A percentile compares a stretch with the other conserved stretches of the same genome.
These are phyloP conservation scores for Laburnicola sp. DNA, from an alignment of 2,329 filamentous ascomycete species.

Conservation along the genomic window DNA sequence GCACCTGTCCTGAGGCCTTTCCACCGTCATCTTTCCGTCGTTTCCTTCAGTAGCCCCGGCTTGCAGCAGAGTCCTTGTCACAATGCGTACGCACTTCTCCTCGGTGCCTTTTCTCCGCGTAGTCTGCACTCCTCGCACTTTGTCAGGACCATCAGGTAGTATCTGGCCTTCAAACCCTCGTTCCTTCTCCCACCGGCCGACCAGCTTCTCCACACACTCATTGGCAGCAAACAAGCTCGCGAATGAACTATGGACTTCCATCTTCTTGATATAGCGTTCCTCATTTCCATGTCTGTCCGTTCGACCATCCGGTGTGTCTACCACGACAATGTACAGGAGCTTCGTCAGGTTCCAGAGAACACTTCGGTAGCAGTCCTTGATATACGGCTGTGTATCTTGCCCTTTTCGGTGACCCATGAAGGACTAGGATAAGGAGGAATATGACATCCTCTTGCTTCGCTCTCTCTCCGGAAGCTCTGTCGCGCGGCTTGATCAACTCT, in stretches of 20 bases:
- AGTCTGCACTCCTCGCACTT: not conserved
- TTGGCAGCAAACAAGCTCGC: not conserved
- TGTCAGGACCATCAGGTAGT: not conserved
- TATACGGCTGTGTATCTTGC: not conserved
- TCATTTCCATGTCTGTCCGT: not conserved
- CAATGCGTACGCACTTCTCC: not conserved
- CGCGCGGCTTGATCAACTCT: not conserved
- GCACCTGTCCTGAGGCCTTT: not conserved
- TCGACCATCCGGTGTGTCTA: not conserved
- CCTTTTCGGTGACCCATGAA: not conserved
- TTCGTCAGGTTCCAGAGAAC: not conserved
- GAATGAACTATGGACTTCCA: not conserved
- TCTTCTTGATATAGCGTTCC: not conserved
- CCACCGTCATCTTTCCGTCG: not conserved
- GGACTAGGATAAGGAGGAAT: not conserved
- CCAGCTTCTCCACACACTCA: not conserved
- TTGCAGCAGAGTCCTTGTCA: not conserved
- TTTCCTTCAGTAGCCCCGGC: not conserved
- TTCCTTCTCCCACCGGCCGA: not conserved
- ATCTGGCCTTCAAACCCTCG: not conserved
- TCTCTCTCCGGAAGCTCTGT: not conserved
- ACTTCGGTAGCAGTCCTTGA: constrained; percentile 1
- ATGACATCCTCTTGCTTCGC: not conserved
- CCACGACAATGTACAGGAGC: not conserved
- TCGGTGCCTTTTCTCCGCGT: not conserved